phyloP scores from a whole-genome alignment of 1,284 basidiomycete species.

The Neonothopanus nambi region DNA sequence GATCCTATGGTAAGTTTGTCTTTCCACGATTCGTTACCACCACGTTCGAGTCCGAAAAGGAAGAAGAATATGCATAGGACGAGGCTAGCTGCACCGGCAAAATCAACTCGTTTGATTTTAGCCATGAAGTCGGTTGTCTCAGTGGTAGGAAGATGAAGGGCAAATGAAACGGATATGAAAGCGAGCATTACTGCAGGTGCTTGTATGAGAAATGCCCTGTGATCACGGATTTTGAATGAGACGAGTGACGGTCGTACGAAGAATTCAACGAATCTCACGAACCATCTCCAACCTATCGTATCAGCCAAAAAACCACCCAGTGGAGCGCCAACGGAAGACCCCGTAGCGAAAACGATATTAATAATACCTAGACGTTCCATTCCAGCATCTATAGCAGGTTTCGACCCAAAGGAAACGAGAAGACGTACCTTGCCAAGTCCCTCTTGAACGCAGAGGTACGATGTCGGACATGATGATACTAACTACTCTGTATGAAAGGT shows the following conservation, averaged over 20 bases:
- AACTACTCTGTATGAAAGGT: constrained; percentile 42
- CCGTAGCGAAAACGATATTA: constrained; percentile 57
- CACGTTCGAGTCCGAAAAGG: constrained; percentile 56
- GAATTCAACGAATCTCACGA: constrained; percentile 13
- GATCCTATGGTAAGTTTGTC: constrained; percentile 38
- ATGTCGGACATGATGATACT: constrained; percentile 66
- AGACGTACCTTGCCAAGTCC: constrained; percentile 59
- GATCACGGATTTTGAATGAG: neutral
- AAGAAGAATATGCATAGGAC: constrained; percentile 53
- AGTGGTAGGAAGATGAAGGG: constrained; percentile 48
- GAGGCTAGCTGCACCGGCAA: constrained; percentile 52
- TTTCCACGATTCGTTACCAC: constrained; percentile 57
- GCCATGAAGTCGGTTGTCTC: constrained; percentile 38
- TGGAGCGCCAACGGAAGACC: constrained; percentile 57
- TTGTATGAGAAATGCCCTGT: constrained; percentile 60
- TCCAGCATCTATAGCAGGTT: neutral
- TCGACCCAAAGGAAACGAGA: neutral
- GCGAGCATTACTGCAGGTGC: constrained; percentile 55
- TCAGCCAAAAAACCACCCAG: constrained; percentile 60
- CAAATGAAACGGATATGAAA: constrained; percentile 48
- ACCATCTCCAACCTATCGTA: constrained; percentile 68
- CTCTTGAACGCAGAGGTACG: constrained; percentile 56
- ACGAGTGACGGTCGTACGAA: neutral
- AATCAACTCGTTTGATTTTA: constrained; percentile 60
- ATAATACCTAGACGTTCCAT: constrained; percentile 39